Evolutionary conservation across 345 rosid species (phyloP).

Genomic region (Ceriops tagal): DNA sequence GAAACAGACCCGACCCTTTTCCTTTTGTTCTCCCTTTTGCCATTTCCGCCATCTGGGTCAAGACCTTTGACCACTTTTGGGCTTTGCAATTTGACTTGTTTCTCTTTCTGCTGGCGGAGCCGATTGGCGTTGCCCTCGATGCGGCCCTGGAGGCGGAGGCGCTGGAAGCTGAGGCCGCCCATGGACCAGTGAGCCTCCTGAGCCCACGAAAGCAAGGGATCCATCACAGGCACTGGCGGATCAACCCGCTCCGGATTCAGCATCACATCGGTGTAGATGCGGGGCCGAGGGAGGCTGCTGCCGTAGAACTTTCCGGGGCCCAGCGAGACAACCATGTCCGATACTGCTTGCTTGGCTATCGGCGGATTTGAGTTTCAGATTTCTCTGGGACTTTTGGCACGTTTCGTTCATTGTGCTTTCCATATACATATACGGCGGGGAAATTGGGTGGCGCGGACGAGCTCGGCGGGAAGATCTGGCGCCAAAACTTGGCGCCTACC

Average conservation of each 20-base stretch:
- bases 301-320: slow-evolving; percentile 82
- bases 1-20: slow-evolving; percentile 38
- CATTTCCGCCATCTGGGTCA: background rate
- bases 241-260: slow-evolving; percentile 53
- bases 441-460: background rate
- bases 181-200: slow-evolving; percentile 96
- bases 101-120: slow-evolving; percentile 55
- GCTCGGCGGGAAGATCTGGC: slow-evolving; percentile 47
- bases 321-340: slow-evolving; percentile 46
- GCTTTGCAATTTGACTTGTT: slow-evolving; percentile 1
- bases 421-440: background rate
- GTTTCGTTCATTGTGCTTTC: background rate
- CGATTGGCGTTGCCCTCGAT: slow-evolving; percentile 68
- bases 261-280: slow-evolving; percentile 53
- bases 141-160: slow-evolving; percentile 85
- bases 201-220: slow-evolving; percentile 87
- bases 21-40: background rate
- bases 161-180: slow-evolving; percentile 86
- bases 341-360: no score
- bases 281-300: slow-evolving; percentile 85
- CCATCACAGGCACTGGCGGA: slow-evolving; percentile 65
- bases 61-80: background rate
- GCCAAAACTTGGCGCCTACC: slow-evolving; percentile 24
- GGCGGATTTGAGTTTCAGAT: no score
- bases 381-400: no score